Conservation (phyloP, 495 filamentous ascomycete species). For the Physcia stellaris region DNA sequence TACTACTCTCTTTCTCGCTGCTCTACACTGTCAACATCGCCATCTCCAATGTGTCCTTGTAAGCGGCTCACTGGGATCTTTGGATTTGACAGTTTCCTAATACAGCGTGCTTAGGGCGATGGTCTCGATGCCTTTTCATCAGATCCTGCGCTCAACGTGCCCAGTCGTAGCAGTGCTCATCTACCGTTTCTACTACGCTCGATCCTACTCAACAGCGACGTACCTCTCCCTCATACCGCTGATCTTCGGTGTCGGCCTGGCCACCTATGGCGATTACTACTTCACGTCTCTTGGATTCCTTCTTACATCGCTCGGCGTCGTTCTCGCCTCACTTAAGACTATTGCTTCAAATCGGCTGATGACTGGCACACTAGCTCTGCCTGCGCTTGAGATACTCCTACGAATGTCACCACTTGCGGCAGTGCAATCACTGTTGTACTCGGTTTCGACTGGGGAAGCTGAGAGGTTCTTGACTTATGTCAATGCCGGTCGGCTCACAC, state of each 20-base stretch:
- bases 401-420: constrained; percentile 42
- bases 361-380: constrained; percentile 34
- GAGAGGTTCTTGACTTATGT: neutral
- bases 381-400: constrained; percentile 37
- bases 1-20: constrained; percentile 35
- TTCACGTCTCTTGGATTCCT: constrained; percentile 36
- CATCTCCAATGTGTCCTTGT: constrained; percentile 27
- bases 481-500: neutral
- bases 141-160: constrained; percentile 40
- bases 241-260: constrained; percentile 36
- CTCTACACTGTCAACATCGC: constrained; percentile 47
- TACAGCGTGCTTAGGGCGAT: constrained; percentile 20
- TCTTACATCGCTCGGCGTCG: constrained; percentile 35
- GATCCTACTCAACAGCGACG: constrained; percentile 30
- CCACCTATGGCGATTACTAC: constrained; percentile 43
- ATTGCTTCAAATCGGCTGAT: constrained; percentile 41
- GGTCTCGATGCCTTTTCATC: constrained; percentile 45
- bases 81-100: neutral
- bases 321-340: constrained; percentile 42
- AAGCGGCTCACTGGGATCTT: constrained; percentile 7
- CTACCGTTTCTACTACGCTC: constrained; percentile 32
- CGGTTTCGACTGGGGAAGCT: constrained; percentile 30
- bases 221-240: constrained; percentile 44
- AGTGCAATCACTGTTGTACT: constrained; percentile 32
- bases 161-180: constrained; percentile 40